A percentile compares a stretch with the other conserved stretches of the same genome.
Evolutionary conservation across 192 early-diverging fungal species (phyloP).

Genomic region (Chytriomyces sp.): DNA sequence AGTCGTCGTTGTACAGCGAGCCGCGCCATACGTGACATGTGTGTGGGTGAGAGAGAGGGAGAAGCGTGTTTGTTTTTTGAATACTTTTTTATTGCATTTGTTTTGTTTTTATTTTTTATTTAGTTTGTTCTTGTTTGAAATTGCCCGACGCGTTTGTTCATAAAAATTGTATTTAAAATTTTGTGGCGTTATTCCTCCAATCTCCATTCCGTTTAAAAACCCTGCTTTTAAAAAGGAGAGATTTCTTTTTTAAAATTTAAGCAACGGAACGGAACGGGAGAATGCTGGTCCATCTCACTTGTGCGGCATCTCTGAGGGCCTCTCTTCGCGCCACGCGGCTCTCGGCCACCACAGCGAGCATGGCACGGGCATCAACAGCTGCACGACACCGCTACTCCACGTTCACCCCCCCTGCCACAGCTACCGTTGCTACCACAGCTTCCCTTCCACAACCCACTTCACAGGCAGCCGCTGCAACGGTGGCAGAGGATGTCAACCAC

Average conservation of each 20-base stretch:
- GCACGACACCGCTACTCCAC: neutral
- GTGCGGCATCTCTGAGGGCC: neutral
- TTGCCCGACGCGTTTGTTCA: too few species aligned
- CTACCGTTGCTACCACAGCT: neutral
- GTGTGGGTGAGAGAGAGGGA: neutral
- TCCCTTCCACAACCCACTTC: neutral
- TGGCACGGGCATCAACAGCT: neutral
- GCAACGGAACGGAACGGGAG: neutral
- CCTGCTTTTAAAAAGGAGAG: too few species aligned
- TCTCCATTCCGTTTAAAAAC: neutral
- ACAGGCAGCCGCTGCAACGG: neutral
- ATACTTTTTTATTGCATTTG: neutral
- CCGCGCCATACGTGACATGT: neutral
- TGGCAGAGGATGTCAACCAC: constrained; percentile 52
- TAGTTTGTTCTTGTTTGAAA: neutral
- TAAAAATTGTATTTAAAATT: neutral
- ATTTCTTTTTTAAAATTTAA: too few species aligned
- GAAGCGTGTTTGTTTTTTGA: neutral
- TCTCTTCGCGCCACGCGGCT: neutral
- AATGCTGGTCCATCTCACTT: neutral
- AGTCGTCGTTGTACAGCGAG: neutral
- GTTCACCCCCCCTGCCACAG: neutral
- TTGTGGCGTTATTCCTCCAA: neutral
- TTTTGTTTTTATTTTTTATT: neutral
- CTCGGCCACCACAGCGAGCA: neutral